Conservation (phyloP, 805 yeast species). For the Torulaspora quercuum region DNA sequence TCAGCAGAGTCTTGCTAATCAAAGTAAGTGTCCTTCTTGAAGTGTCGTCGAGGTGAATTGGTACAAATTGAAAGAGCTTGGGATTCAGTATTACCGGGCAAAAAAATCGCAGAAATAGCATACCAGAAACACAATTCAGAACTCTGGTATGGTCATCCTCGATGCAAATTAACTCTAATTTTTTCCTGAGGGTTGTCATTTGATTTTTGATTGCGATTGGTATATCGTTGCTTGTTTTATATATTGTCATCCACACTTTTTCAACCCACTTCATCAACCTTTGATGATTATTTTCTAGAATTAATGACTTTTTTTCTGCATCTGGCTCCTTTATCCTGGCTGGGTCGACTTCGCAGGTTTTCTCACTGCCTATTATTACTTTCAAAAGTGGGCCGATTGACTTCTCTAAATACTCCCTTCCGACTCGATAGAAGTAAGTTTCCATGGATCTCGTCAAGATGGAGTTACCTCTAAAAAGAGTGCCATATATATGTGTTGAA, state of each 20-base stretch:
- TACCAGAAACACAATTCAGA: slow-evolving; percentile 74
- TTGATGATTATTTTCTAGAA: slow-evolving; percentile 46
- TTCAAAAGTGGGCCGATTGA: slow-evolving; percentile 68
- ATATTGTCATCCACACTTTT: slow-evolving; percentile 64
- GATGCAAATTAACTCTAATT: slow-evolving; percentile 57
- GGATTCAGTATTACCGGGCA: slow-evolving; percentile 94
- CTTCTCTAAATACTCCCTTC: slow-evolving; percentile 71
- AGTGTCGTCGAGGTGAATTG: slow-evolving; percentile 64
- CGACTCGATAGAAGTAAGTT: slow-evolving; percentile 67
- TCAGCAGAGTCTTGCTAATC: slow-evolving; percentile 73
- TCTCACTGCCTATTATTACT: slow-evolving; percentile 47
- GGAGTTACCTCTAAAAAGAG: slow-evolving; percentile 81
- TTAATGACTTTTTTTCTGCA: slow-evolving; percentile 38
- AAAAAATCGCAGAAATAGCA: slow-evolving; percentile 76
- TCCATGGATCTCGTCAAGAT: slow-evolving; percentile 80
- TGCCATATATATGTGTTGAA: slow-evolving; percentile 44
- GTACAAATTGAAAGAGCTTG: slow-evolving; percentile 69
- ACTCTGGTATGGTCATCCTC: slow-evolving; percentile 45
- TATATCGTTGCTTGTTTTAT: slow-evolving; percentile 64
- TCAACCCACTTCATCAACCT: slow-evolving; percentile 50
- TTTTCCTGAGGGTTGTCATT: slow-evolving; percentile 57
- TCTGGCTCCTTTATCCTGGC: slow-evolving; percentile 43
- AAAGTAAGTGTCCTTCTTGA: slow-evolving; percentile 76
- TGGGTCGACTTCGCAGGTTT: slow-evolving; percentile 82
- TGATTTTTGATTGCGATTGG: slow-evolving; percentile 66